A percentile compares a stretch with the other conserved stretches of the same genome.
These are phyloP conservation scores for Cryptococcus sp. DNA, from an alignment of 1,284 basidiomycete genomes.

Conservation along the genomic window DNA sequence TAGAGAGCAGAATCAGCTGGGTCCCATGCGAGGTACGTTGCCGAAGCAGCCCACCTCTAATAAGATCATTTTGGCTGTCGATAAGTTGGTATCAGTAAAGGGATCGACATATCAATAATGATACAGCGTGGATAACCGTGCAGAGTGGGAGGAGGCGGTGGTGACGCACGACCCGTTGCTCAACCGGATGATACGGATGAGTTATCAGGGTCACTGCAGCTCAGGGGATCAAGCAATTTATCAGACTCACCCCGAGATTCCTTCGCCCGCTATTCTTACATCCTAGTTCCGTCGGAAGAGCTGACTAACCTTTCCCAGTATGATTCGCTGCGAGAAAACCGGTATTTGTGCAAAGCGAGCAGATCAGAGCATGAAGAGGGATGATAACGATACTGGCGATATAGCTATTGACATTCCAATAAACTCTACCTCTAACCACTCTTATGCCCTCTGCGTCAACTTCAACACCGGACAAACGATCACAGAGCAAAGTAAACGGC, in stretches of 20 bases:
- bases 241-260: slow-evolving; percentile 1
- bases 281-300: slow-evolving; percentile 11
- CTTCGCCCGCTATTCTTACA: no score
- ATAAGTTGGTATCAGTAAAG: neutral
- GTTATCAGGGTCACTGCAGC: neutral
- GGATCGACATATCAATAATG: neutral
- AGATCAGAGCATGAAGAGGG: no score
- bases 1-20: slow-evolving; percentile 45
- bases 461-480: no score
- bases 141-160: neutral
- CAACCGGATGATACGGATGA: neutral
- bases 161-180: slow-evolving; percentile 6
- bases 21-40: neutral
- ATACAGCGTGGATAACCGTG: neutral
- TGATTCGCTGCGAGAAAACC: slow-evolving; percentile 6
- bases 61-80: slow-evolving; percentile 62
- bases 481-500: no score
- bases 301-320: slow-evolving; percentile 12
- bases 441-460: no score
- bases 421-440: no score
- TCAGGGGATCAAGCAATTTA: neutral
- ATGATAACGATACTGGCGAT: no score
- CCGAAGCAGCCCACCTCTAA: slow-evolving; percentile 60
- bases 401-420: no score
- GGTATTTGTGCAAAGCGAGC: no score